Percentiles rank a stretch among this genome's conserved stretches.
phyloP scores from a whole-genome alignment of 768 basidiomycete species.

The Kwoniella dendrophila region DNA sequence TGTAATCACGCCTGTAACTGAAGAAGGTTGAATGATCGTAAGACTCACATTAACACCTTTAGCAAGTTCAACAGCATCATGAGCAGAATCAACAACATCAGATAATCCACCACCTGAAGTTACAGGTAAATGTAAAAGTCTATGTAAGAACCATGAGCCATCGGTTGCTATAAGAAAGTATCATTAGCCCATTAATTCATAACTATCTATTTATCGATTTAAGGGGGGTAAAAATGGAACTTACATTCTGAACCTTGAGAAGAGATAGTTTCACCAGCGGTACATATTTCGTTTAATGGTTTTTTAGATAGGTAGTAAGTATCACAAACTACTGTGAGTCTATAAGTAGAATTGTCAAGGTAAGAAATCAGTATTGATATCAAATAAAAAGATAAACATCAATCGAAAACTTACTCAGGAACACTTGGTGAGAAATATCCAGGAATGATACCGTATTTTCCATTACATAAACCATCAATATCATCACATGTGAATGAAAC shows the following conservation, averaged over 20 bases:
- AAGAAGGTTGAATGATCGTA: not conserved
- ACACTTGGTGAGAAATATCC: constrained; percentile 14
- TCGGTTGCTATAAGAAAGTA: constrained; percentile 21
- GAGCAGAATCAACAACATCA: constrained; percentile 32
- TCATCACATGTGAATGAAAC: constrained; percentile 31
- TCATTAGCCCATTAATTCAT: not conserved
- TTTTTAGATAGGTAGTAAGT: constrained; percentile 30
- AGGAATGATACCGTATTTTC: constrained; percentile 32
- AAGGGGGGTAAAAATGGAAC: not conserved
- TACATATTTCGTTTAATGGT: constrained; percentile 23
- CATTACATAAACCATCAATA: constrained; percentile 19
- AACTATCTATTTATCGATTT: no score
- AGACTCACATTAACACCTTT: constrained; percentile 25
- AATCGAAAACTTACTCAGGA: constrained; percentile 23
- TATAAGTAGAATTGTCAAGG: no score
- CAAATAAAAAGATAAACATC: no score
- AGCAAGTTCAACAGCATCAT: constrained; percentile 31
- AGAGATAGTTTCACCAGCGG: constrained; percentile 18
- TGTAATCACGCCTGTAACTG: not conserved
- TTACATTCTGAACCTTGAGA: constrained; percentile 29
- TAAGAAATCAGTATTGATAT: constrained; percentile 1
- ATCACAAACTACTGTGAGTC: constrained; percentile 28
- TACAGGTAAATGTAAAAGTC: constrained; percentile 28
- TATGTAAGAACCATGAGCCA: constrained; percentile 32
- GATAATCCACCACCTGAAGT: constrained; percentile 18